Evolutionary conservation across 192 early-diverging fungal genomes (phyloP), one percentile per base, ranked within the genome.

Genomic region (Geranomyces michiganensis): DNA sequence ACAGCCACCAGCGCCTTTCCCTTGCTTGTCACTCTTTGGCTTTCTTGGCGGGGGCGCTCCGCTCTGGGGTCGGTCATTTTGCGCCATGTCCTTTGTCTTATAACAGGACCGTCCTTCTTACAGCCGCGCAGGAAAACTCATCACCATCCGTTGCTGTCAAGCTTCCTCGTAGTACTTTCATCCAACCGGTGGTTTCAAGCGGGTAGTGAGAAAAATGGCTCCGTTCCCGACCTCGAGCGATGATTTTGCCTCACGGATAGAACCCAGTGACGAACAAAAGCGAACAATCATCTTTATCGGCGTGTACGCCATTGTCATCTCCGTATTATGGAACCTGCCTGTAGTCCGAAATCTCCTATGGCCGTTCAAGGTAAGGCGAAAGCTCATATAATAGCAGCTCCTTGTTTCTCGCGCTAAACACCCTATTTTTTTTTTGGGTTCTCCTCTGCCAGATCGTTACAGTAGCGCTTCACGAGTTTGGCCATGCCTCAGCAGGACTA

Each of bases 381-480:
- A 63, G 55, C 5, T 75, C 30, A 27, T 33, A 55, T 66, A 19
- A 8, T 7, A 6, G 21, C 53, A 56, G 12, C 27, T 26, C 5
- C 8, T 56, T 26, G 27, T 26, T 13, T 19, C 27, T 19, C 19
- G 8, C 21, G 27, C 53, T 6, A 21, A 8, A 19, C 3, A 21
- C 24, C 31, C 0, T 31, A 45, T 31, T 62, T n/a, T n/a, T n/a
- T n/a, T n/a, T n/a, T n/a, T n/a, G n/a, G n/a, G n/a, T 41, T 41
- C 36, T 47, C 36, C 43, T 7, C 72, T 33, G 33, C 58, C 56
- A 92, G 90, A 81, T 96, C 32, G 82, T 95, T 12, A 94, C 93
- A 0, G 95, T 98, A 47, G 92, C 91, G 21, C 76, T 99, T 47
- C 97, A 99, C 73, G 97, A 99, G 78, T 96, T 96, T 75, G 90